These are phyloP conservation scores for Phytophthora parvispora DNA, from an alignment of 352 stramenopile species.

Conservation along the genomic window DNA sequence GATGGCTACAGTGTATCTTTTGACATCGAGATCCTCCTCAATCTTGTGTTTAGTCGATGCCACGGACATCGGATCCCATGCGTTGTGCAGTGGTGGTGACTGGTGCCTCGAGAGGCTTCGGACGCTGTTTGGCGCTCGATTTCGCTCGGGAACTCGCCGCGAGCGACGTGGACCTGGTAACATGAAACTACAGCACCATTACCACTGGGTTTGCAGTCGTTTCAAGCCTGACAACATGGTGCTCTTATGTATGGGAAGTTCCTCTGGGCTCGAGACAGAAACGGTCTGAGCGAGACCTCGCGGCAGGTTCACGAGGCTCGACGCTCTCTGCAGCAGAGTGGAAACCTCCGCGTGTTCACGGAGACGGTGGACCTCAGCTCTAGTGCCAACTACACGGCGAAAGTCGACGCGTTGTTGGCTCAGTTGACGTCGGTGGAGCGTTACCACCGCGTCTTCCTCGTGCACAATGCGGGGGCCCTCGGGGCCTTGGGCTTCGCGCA, in stretches of 20 bases:
- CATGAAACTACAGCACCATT: too few species aligned
- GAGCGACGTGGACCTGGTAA: conserved; percentile 59
- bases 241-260: too few species aligned
- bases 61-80: conserved; percentile 18
- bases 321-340: conserved; percentile 11
- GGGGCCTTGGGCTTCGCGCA: conserved; percentile 68
- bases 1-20: conserved; percentile 24
- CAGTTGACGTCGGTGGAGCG: conserved; percentile 30
- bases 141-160: conserved; percentile 50
- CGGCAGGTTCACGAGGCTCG: conserved; percentile 39
- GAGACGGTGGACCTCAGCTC: conserved; percentile 53
- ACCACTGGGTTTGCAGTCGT: too few species aligned
- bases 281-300: conserved; percentile 60
- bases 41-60: too few species aligned
- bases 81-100: conserved; percentile 70
- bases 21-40: neutral
- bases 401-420: conserved; percentile 50
- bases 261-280: conserved; percentile 58
- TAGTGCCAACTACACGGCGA: conserved; percentile 50
- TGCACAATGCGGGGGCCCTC: conserved; percentile 87
- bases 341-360: conserved; percentile 38
- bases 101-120: conserved; percentile 84
- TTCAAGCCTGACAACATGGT: too few species aligned
- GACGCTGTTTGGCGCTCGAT: conserved; percentile 71
- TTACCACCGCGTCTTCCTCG: conserved; percentile 56